phyloP scores from a whole-genome alignment of 2,329 filamentous ascomycete genomes.

The Penicillium sp. region DNA sequence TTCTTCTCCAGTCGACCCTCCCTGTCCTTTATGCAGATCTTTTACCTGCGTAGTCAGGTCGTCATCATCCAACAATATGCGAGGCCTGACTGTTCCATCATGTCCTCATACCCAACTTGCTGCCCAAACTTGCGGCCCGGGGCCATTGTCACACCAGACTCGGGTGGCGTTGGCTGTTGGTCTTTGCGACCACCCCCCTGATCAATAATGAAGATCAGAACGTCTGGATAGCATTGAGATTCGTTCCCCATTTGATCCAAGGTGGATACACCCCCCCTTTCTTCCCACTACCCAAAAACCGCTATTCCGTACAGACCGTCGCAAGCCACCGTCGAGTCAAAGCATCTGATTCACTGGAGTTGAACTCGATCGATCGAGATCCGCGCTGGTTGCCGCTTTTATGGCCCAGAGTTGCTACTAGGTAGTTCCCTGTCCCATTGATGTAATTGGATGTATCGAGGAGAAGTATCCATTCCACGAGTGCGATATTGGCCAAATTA shows the following conservation, averaged over 20 bases:
- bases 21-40: constrained; percentile 23
- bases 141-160: constrained; percentile 16
- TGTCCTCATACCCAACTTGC: constrained; percentile 30
- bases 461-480: constrained; percentile 13
- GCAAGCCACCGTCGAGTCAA: constrained; percentile 17
- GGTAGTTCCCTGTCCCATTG: constrained; percentile 12
- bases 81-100: constrained; percentile 17
- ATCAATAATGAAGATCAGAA: constrained; percentile 20
- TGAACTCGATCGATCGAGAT: constrained; percentile 28
- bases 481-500: constrained; percentile 18
- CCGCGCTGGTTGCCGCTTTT: constrained; percentile 9
- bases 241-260: constrained; percentile 11
- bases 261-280: constrained; percentile 13
- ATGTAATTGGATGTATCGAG: constrained; percentile 17
- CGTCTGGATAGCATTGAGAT: constrained; percentile 10
- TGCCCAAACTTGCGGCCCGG: constrained; percentile 25
- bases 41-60: constrained; percentile 15
- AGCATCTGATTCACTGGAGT: constrained; percentile 12
- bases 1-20: neutral
- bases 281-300: constrained; percentile 17
- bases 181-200: constrained; percentile 1
- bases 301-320: constrained; percentile 10
- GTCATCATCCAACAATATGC: constrained; percentile 20
- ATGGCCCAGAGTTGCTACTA: constrained; percentile 8
- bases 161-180: constrained; percentile 13